Evolutionary conservation across 1,284 basidiomycete genomes (phyloP), one percentile per base, ranked within the genome.

Genomic region (Rhizoctonia solani): DNA sequence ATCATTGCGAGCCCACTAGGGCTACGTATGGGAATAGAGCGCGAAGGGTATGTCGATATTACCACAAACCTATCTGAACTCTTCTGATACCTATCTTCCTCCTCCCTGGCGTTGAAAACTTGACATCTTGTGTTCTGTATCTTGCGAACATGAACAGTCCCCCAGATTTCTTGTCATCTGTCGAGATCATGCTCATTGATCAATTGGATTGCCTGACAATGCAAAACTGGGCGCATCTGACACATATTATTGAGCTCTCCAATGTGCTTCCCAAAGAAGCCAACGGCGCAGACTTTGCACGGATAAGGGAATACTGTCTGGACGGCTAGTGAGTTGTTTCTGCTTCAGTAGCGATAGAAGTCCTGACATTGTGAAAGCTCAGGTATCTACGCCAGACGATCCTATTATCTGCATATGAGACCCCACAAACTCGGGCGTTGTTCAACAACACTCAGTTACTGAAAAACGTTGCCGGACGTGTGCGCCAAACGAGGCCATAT

Each of bases 301-400:
- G 97, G 19, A 92, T 98, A 73, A 98, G 97, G 79, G 92, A 93
- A 2, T 99, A 95, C 94, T 98, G 96, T 77, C 84, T 99, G 9
- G 96, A 99, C 74, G 89, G 89, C 74, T 85, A 93, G 88, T 95
- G 79, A 75, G 91, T 83, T 58, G 47, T 66, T 50, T 19, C 37
- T 58, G 14, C n/a, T 29, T 21, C 21, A 54, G 19, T 61, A 23
- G 9, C 29, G 42, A 27, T 47, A n/a, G n/a, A 66, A 1, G 41
- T 34, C 30, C 3, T 25, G 30, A 61, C 39, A 56, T 34, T 16
- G 21, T 13, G 37, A 11, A 19, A 39, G 54, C 13, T 69, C 1
- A 77, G 82, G 54, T 90, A 90, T 75, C 81, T 98, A 3, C 89
- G 96, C 4, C 96, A 99, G 77, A 89, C 93, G 3, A 85, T 98